These are phyloP conservation scores for Jaminaea rosea DNA, from an alignment of 1,284 basidiomycete species.

Conservation along the genomic window DNA sequence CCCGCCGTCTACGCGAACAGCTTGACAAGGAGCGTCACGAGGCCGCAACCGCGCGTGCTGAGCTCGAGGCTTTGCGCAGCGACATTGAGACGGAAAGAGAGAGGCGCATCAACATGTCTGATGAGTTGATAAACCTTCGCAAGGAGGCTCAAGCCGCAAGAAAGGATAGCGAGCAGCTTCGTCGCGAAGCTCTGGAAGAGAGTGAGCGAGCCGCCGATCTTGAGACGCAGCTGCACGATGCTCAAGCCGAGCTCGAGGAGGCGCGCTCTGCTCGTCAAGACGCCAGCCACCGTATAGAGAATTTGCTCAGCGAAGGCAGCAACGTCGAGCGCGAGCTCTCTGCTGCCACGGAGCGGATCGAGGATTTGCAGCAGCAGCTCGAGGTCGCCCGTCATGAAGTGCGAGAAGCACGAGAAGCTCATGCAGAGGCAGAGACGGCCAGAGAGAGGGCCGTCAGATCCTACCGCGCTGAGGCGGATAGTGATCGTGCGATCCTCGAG, in stretches of 20 bases:
- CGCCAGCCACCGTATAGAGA: slow-evolving; percentile 34
- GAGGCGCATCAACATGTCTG: slow-evolving; percentile 34
- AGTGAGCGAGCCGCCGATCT: slow-evolving; percentile 28
- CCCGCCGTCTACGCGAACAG: slow-evolving; percentile 1
- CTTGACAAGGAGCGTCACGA: neutral
- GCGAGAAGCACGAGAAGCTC: slow-evolving; percentile 21
- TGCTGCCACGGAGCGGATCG: slow-evolving; percentile 30
- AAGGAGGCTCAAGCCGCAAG: slow-evolving; percentile 27
- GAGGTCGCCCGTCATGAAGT: slow-evolving; percentile 24
- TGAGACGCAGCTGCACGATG: slow-evolving; percentile 25
- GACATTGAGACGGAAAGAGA: slow-evolving; percentile 29
- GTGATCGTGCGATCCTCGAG: slow-evolving; percentile 38
- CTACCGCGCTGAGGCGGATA: slow-evolving; percentile 36
- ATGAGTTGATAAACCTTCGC: slow-evolving; percentile 31
- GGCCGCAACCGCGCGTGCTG: neutral
- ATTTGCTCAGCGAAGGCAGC: slow-evolving; percentile 31
- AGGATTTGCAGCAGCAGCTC: slow-evolving; percentile 30
- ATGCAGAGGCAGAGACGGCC: slow-evolving; percentile 24
- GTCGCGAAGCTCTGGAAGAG: slow-evolving; percentile 27
- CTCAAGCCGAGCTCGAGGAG: slow-evolving; percentile 35
- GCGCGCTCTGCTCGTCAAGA: slow-evolving; percentile 28
- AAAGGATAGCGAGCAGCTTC: slow-evolving; percentile 19
- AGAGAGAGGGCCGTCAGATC: slow-evolving; percentile 30
- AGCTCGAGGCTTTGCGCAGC: slow-evolving; percentile 13
- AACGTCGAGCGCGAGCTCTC: slow-evolving; percentile 29